Base-by-base conservation (phyloP, 345 rosid genomes). In the Cardamine chenopodiifolia region DNA sequence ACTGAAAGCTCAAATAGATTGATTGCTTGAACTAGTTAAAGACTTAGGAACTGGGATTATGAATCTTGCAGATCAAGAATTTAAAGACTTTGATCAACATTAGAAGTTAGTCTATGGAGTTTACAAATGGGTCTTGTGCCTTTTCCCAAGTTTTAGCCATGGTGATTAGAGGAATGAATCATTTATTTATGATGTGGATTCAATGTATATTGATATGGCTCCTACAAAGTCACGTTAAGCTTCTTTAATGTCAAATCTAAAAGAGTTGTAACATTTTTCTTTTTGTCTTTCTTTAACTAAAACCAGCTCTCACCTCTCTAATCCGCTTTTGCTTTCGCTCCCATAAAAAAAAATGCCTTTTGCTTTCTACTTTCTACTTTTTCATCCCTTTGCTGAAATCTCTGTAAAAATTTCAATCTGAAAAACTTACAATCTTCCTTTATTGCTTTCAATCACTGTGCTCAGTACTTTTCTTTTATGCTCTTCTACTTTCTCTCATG, bases 231-330 rank as follows among this genome's bases (percentile, higher is more conserved):
- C 74, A 76, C 58, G 19, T 69, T 69, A 67, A 53, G 28, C 63
- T 69, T 61, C 74, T 68, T 61, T 68, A 55, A 7, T 45, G 74
- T 76, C 75, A 69, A 62, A 69, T 68, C 70, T 19, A 23, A 64
- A 77, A 58, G 75, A 70, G 66, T 6, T 8, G 76, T 35, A 57
- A 42, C 65, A 69, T 71, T 58, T n/a, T n/a, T 34, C 68, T 50
- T 77, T 77, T 77, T 77, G 80, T 77, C 76, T 64, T 77, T 77
- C 80, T 71, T 71, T 65, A 71, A 63, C 75, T 18, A 70, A 22
- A 49, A 39, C 62, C 59, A 76, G 65, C 79, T 66, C 53, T 75
- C 29, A 8, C 28, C 65, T 49, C 80, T 77, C 67, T 57, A 77
- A 71, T 56, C 56, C 49, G 15, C 76, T 71, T 77, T 77, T 63